phyloP scores from a whole-genome alignment of 2,329 filamentous ascomycete species.

The Akanthomyces dipterigenus region DNA sequence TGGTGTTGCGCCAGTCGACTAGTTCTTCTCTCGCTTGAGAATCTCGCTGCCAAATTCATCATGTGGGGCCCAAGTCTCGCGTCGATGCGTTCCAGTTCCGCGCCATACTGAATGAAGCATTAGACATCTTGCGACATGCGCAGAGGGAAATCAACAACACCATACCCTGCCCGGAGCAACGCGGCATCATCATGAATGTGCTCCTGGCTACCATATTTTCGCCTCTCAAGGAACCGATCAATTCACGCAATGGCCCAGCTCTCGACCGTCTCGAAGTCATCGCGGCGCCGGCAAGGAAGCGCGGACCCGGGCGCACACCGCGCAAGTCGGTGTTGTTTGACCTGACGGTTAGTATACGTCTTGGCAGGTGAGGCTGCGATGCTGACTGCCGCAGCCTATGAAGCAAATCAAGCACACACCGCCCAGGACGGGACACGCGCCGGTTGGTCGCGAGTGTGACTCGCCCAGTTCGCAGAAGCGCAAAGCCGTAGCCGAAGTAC shows the following conservation, averaged over 20 bases:
- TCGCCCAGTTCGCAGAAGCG: not conserved
- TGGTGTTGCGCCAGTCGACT: not conserved
- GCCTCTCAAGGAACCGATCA: conserved; percentile 3
- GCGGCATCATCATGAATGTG: conserved; percentile 1
- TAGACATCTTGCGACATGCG: not conserved
- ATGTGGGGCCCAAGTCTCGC: not conserved
- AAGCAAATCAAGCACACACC: conserved; percentile 4
- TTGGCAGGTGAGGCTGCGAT: not conserved
- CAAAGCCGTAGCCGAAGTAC: not conserved
- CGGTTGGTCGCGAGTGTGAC: not conserved
- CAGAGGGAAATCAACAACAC: not conserved
- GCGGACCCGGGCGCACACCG: not conserved
- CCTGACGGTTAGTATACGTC: conserved; percentile 2
- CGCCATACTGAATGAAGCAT: not conserved
- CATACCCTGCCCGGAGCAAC: not conserved
- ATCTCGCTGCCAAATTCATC: not conserved
- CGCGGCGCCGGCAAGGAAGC: conserved; percentile 1
- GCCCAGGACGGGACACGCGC: not conserved
- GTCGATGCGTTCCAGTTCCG: conserved; percentile 6
- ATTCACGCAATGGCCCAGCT: not conserved
- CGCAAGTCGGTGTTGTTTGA: conserved; percentile 10
- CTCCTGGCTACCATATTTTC: conserved; percentile 8
- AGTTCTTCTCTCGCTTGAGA: not conserved
- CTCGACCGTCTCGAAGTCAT: not conserved
- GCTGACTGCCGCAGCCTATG: not conserved